Evolutionary conservation across 2,329 filamentous ascomycete species (phyloP).

Genomic region (Aureobasidium lini): DNA sequence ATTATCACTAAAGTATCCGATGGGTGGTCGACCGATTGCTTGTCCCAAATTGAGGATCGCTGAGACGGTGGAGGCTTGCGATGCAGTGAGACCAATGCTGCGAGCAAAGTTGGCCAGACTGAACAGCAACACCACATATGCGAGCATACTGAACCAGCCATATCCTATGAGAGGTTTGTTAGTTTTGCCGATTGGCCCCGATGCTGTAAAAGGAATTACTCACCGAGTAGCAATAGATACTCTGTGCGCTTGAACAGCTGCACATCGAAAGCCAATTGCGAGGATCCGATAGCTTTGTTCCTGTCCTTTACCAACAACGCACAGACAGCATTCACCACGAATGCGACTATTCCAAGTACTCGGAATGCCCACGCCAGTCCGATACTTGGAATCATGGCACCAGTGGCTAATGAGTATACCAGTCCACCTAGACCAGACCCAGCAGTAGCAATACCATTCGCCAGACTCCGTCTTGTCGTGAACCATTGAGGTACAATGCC

Average conservation of each 20-base stretch:
- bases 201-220: not conserved
- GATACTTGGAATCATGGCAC: conserved; percentile 59
- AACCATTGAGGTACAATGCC: conserved; percentile 71
- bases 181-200: not conserved
- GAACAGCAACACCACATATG: conserved; percentile 70
- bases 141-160: conserved; percentile 64
- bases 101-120: conserved; percentile 66
- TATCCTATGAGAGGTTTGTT: conserved; percentile 35
- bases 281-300: conserved; percentile 62
- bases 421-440: conserved; percentile 70
- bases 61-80: conserved; percentile 63
- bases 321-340: conserved; percentile 56
- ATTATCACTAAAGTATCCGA: conserved; percentile 64
- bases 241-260: conserved; percentile 54
- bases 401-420: conserved; percentile 58
- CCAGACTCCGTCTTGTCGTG: conserved; percentile 57
- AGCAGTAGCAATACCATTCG: conserved; percentile 60
- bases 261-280: conserved; percentile 59
- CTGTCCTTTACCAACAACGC: conserved; percentile 60
- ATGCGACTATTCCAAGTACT: conserved; percentile 56
- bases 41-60: conserved; percentile 64
- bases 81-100: conserved; percentile 57
- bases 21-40: conserved; percentile 60
- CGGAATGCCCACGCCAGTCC: conserved; percentile 61
- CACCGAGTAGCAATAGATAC: conserved; percentile 54